Base-by-base conservation (phyloP, 225 moss, liverwort and hornwort species). In the Pseudisothecium myosuroides region DNA sequence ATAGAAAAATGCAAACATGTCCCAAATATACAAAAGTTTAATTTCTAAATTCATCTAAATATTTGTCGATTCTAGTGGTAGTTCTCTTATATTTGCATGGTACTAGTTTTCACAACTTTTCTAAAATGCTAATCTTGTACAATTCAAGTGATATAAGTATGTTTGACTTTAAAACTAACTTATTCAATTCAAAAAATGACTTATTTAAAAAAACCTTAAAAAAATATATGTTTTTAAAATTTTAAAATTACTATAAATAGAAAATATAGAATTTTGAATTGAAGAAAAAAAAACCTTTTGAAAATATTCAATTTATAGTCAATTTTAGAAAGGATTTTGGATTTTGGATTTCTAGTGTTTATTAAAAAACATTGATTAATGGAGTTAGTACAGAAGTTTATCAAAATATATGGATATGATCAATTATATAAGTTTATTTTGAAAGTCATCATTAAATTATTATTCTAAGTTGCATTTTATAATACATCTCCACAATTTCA, bases 21-120 rank as follows among this genome's bases (percentile, higher is more conserved):
- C 5, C 8, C 11, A 71, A 39, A 13, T 3, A 71, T 1, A 41
- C 8, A 14, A 71, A 71, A 71, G 12, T 22, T 39, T 13, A 0
- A 24, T 69, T 69, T 69, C 41, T 71, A 41, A 7, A 26, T 26
- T 26, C 41, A 71, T 71, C 14, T 71, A 71, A 68, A n/a, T n/a
- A n/a, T 67, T 37, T 37, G 4, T 68, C 12, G 4, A 71, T 39
- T 71, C 24, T 71, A 24, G 11, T 39, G 8, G 24, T 39, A 24
- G 24, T 39, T 14, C 1, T 23, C 4, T 8, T 23, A 71, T 0
- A 41, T 41, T 39, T 41, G 14, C 0, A 71, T 0, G 0, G 1
- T 71, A 71, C 26, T 39, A 8, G 8, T 41, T 39, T 14, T 71
- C 0, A 69, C 24, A 71, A 71, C 41, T 71, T 39, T 1, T 0